Percentiles rank a stretch among this genome's conserved stretches.
Conservation (phyloP, 257 asterid genomes). For the Solanum sejunctum region DNA sequence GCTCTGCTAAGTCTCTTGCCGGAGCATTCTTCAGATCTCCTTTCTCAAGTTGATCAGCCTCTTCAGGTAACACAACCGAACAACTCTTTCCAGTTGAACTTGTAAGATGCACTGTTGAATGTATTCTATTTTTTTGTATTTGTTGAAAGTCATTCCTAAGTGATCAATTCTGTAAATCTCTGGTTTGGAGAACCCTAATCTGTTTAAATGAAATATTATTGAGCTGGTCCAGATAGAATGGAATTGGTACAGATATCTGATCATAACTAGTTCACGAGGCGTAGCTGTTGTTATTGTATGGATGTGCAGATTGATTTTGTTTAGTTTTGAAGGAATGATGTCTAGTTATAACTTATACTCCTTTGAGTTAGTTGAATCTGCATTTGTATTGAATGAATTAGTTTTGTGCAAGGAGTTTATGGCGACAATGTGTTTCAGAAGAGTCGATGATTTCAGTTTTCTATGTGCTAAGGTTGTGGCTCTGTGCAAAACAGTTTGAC, state of each 20-base stretch:
- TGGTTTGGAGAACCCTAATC: background rate
- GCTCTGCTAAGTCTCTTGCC: conserved; percentile 91
- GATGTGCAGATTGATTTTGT: background rate
- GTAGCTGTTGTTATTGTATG: background rate
- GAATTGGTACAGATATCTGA: background rate
- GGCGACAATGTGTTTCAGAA: background rate
- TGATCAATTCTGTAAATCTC: background rate
- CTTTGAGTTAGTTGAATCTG: background rate
- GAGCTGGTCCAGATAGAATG: background rate
- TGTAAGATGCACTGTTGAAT: background rate
- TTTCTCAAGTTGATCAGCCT: conserved; percentile 95
- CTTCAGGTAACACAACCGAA: conserved; percentile 49
- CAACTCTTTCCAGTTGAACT: background rate
- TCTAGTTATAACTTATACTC: background rate
- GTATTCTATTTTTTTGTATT: background rate
- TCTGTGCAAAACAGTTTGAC: background rate
- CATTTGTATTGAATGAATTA: background rate
- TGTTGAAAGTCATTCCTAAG: background rate
- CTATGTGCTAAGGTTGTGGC: background rate
- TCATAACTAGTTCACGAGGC: background rate
- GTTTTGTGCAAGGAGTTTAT: background rate
- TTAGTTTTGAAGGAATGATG: background rate
- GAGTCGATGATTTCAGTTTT: background rate
- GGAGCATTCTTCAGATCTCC: conserved; percentile 87
- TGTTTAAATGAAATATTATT: background rate